Evolutionary conservation across 192 early-diverging fungal species (phyloP).

Genomic region (Allomyces javanicus): DNA sequence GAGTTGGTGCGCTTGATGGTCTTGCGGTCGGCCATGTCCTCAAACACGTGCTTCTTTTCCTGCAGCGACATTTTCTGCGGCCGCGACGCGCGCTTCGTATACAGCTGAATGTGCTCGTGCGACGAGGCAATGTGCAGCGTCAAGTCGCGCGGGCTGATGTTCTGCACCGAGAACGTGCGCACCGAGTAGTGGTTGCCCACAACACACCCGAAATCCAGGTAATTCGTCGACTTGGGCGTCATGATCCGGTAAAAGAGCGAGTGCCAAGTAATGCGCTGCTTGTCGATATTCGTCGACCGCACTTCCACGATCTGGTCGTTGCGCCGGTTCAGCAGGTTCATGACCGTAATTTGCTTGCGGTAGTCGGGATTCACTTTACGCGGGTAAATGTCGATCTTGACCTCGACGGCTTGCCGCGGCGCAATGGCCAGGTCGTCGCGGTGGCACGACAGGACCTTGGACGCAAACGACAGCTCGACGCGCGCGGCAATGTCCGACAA

Average conservation of each 20-base stretch:
- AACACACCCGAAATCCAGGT: constrained; percentile 81
- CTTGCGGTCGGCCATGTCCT: constrained; percentile 20
- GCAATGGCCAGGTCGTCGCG: constrained; percentile 53
- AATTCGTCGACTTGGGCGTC: constrained; percentile 73
- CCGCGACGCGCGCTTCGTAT: constrained; percentile 6
- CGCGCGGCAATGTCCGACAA: constrained; percentile 63
- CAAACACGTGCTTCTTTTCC: constrained; percentile 9
- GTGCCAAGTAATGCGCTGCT: constrained; percentile 90
- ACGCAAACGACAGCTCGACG: constrained; percentile 69
- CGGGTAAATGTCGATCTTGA: constrained; percentile 88
- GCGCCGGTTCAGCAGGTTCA: constrained; percentile 68
- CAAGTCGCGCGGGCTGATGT: constrained; percentile 41
- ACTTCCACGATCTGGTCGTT: constrained; percentile 85
- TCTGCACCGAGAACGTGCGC: constrained; percentile 64
- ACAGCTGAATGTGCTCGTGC: constrained; percentile 15
- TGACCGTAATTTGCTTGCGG: constrained; percentile 83
- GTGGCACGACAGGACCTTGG: constrained; percentile 74
- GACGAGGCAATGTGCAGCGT: constrained; percentile 22
- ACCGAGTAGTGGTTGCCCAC: constrained; percentile 60
- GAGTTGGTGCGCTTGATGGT: constrained; percentile 19
- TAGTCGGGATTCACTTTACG: constrained; percentile 96
- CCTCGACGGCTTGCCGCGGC: constrained; percentile 49
- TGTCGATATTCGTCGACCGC: constrained; percentile 83
- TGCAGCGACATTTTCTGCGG: not conserved
- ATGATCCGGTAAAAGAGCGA: constrained; percentile 83